phyloP scores from a whole-genome alignment of 768 basidiomycete species.

The Macrolepiota dolichaula region DNA sequence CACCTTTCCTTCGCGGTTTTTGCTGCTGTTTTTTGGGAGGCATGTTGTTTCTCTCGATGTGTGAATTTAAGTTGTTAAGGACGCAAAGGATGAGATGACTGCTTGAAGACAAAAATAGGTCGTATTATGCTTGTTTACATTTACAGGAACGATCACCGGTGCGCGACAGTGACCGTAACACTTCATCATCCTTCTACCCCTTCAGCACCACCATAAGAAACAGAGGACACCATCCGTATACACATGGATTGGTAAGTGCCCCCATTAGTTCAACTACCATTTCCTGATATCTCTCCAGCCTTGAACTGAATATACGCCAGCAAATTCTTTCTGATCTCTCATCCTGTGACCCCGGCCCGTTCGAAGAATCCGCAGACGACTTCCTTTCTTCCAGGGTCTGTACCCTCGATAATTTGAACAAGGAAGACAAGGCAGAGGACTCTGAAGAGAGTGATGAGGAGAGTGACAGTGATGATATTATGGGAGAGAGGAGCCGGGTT shows the following conservation, averaged over 20 bases:
- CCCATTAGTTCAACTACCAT: not conserved
- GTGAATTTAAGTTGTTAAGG: not conserved
- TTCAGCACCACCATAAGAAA: not conserved
- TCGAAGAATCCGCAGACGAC: constrained; percentile 45
- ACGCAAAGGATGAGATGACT: not conserved
- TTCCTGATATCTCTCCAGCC: constrained; percentile 32
- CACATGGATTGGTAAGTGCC: constrained; percentile 6
- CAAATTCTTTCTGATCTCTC: constrained; percentile 75
- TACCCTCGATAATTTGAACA: constrained; percentile 21
- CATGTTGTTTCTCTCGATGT: not conserved
- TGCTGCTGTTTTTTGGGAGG: constrained; percentile 12
- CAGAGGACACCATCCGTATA: not conserved
- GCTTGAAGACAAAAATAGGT: not conserved
- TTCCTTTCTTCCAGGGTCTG: constrained; percentile 62
- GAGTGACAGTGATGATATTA: constrained; percentile 21
- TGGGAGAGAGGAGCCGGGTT: constrained; percentile 23
- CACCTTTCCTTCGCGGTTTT: constrained; percentile 17
- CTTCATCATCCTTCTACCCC: not conserved
- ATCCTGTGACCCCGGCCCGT: constrained; percentile 42
- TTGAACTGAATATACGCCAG: constrained; percentile 78
- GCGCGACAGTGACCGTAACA: not conserved
- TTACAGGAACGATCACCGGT: not conserved
- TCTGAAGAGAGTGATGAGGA: constrained; percentile 20
- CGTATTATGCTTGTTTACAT: not conserved
- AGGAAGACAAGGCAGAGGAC: constrained; percentile 19